Conservation (phyloP, 257 asterid species). For the Datura wrightii region DNA sequence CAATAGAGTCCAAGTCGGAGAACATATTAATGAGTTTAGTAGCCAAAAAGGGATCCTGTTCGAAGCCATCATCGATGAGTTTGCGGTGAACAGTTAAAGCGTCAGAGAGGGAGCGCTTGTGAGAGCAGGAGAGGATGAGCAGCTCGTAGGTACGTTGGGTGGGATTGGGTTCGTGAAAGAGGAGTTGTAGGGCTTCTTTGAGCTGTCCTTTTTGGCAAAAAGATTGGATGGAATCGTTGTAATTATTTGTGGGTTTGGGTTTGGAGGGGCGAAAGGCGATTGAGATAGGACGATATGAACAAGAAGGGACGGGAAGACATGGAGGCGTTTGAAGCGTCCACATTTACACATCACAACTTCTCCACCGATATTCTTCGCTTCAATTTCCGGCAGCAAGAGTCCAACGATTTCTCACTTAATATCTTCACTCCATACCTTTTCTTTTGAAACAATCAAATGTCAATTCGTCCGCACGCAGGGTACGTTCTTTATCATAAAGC, state of each 20-base stretch:
- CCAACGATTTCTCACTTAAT: too few species aligned
- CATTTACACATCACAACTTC: slow-evolving; percentile 1
- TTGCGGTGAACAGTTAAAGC: slow-evolving; percentile 61
- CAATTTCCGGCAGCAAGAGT: too few species aligned
- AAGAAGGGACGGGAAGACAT: background rate
- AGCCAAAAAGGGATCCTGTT: slow-evolving; percentile 80
- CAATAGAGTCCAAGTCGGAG: slow-evolving; percentile 52
- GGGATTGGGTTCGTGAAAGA: slow-evolving; percentile 61
- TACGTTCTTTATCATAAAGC: too few species aligned
- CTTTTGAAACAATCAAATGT: too few species aligned
- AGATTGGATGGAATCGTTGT: slow-evolving; percentile 71
- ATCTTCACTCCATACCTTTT: too few species aligned
- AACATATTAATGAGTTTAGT: slow-evolving; percentile 84
- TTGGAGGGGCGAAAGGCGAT: background rate
- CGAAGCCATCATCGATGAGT: slow-evolving; percentile 69
- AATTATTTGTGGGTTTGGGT: slow-evolving; percentile 36
- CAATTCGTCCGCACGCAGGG: too few species aligned
- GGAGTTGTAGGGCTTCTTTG: slow-evolving; percentile 73
- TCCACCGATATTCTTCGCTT: too few species aligned
- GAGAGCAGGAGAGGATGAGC: slow-evolving; percentile 71
- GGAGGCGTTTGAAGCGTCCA: slow-evolving; percentile 18
- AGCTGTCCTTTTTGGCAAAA: slow-evolving; percentile 81
- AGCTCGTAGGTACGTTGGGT: slow-evolving; percentile 83
- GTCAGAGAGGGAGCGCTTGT: slow-evolving; percentile 47
- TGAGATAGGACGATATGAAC: background rate